Conservation (phyloP, 495 filamentous ascomycete genomes). For the Aspergillus baeticus region DNA sequence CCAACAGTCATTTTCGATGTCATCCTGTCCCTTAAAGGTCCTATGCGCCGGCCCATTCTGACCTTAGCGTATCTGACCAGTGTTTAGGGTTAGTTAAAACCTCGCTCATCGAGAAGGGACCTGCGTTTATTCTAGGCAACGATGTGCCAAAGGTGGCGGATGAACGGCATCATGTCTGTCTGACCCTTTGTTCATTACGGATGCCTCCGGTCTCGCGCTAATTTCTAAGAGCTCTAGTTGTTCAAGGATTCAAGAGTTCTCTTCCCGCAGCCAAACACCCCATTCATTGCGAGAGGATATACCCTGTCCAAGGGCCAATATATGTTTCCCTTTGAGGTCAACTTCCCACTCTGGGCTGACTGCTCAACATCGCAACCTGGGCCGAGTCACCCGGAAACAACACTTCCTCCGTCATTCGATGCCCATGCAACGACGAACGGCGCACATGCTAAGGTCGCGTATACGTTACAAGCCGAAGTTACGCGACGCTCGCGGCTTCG, state of each 20-base stretch:
- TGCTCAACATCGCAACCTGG: not conserved
- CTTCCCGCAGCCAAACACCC: not conserved
- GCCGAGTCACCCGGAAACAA: not conserved
- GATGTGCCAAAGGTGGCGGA: slow-evolving; percentile 4
- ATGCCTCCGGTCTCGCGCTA: not conserved
- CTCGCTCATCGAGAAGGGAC: not conserved
- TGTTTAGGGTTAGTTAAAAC: not conserved
- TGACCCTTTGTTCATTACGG: not conserved
- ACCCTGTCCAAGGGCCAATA: not conserved
- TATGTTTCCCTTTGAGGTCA: slow-evolving; percentile 1
- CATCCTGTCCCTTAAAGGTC: slow-evolving; percentile 1
- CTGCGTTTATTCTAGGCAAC: not conserved
- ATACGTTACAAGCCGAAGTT: not conserved
- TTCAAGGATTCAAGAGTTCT: not conserved
- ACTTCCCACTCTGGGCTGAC: not conserved
- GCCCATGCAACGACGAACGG: not conserved
- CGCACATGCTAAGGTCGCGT: not conserved
- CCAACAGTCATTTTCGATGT: slow-evolving; percentile 3
- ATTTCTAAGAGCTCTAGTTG: not conserved
- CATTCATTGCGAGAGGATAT: not conserved
- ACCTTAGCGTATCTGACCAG: not conserved
- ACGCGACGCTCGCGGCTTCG: not conserved
- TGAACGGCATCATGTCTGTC: slow-evolving; percentile 1
- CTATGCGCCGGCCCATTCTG: not conserved
- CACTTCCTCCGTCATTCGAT: slow-evolving; percentile 5